These are phyloP conservation scores for Chamaecyparis obtusa DNA, from an alignment of 75 land plant species.

Conservation along the genomic window DNA sequence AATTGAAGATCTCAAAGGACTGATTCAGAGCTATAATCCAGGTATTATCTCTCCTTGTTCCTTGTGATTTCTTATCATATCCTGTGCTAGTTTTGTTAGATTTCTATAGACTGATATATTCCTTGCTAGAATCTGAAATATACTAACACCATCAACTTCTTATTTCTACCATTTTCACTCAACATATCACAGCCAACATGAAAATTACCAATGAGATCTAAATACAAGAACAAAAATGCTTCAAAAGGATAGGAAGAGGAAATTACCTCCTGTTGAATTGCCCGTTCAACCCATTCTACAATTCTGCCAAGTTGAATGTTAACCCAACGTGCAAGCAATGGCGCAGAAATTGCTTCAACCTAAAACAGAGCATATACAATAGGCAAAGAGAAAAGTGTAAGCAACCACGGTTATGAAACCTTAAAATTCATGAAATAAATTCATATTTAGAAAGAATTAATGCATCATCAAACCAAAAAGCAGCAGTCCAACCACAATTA, in stretches of 20 bases:
- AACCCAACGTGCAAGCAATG: slow-evolving; percentile 81
- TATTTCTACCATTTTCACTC: not conserved
- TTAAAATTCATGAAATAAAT: not conserved
- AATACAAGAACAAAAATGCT: not conserved
- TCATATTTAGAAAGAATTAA: not conserved
- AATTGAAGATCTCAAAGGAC: too few species aligned
- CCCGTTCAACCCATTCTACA: slow-evolving; percentile 82
- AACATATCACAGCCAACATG: not conserved
- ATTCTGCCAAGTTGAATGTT: slow-evolving; percentile 59
- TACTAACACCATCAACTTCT: too few species aligned
- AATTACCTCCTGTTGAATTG: slow-evolving; percentile 69
- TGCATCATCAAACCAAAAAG: not conserved
- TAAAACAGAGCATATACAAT: slow-evolving; percentile 8
- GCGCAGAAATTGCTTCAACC: slow-evolving; percentile 50
- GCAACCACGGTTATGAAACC: not conserved
- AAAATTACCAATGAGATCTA: not conserved
- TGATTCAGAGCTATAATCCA: too few species aligned
- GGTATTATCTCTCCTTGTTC: too few species aligned
- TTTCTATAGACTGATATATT: too few species aligned
- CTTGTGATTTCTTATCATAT: too few species aligned
- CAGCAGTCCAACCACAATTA: not conserved
- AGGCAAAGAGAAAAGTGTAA: not conserved
- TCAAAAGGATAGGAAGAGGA: not conserved
- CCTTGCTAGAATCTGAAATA: too few species aligned
- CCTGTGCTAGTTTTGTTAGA: too few species aligned